Evolutionary conservation across 1,284 basidiomycete species (phyloP), one percentile per base, ranked within the genome.

Genomic region (Porodaedalea pini): DNA sequence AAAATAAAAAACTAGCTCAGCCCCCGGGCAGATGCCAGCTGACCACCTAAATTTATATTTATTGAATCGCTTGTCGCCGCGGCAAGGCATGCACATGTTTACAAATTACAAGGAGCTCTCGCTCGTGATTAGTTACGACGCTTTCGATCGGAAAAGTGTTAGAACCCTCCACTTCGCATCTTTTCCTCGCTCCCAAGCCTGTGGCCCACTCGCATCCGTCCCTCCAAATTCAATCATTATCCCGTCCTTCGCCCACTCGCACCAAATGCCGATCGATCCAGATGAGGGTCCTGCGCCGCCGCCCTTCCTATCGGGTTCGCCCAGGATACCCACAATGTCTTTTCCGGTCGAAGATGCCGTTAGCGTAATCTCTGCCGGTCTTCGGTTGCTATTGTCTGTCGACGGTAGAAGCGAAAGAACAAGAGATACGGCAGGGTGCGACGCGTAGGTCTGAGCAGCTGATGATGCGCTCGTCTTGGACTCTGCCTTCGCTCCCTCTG

Each of bases 251-350:
- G 81, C 77, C 92, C 92, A 95, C 69, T 95, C 92, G 63, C 92
- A 88, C 90, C 91, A 96, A 60, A 94, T 92, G 17, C 85, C 85
- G 62, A 94, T 90, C 40, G 88, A 91, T n/a, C 88, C 88, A 7
- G 80, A 82, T 11, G 86, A 86, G 6, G 89, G 89, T 0, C 89
- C 90, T 8, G 82, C 75, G 0, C 92, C 91, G 23, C 92, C 91
- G 4, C 93, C 93, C 67, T 95, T 96, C 55, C 89, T 79, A 64
- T 81, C 81, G 5, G 93, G 93, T 70, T 95, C 93, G 17, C 92
- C 92, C 31, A 95, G 70, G 36, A 69, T 67, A 15, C 72, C 68
- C 2, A 95, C 87, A 59, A 97, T 83, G 0, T 90, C 83, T 64
- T 86, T 86, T 2, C 92, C 94, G 3, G 78, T 83, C 2, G 83